These are phyloP conservation scores for Elongisporangium undulatum DNA, from an alignment of 352 stramenopile genomes.

Conservation along the genomic window DNA sequence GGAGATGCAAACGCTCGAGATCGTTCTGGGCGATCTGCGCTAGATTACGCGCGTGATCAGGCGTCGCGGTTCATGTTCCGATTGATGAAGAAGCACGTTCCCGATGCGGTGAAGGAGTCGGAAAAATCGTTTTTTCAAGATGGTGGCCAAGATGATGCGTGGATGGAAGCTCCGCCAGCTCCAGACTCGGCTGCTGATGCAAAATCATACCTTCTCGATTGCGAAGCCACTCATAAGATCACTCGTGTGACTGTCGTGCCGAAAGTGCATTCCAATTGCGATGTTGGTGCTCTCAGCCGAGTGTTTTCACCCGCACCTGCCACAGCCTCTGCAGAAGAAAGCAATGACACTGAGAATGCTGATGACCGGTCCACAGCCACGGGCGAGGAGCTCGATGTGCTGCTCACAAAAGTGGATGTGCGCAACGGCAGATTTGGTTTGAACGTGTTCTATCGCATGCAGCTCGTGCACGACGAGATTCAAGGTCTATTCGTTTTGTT, in stretches of 20 bases:
- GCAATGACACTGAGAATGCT: constrained; percentile 1
- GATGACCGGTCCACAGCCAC: constrained; percentile 14
- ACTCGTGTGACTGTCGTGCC: constrained; percentile 33
- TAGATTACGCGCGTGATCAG: constrained; percentile 58
- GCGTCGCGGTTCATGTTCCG: constrained; percentile 51
- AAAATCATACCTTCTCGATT: constrained; percentile 38
- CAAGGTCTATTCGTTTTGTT: constrained; percentile 72
- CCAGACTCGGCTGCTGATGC: constrained; percentile 50
- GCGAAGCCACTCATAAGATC: constrained; percentile 54
- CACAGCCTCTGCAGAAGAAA: constrained; percentile 3
- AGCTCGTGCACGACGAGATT: constrained; percentile 66
- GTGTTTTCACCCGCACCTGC: constrained; percentile 13
- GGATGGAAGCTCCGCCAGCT: constrained; percentile 4
- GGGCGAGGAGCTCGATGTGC: constrained; percentile 43
- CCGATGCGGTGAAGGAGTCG: constrained; percentile 15
- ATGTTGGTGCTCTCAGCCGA: constrained; percentile 48
- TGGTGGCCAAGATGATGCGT: not conserved
- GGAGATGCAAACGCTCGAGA: constrained; percentile 33
- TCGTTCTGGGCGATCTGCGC: constrained; percentile 21
- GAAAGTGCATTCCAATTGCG: constrained; percentile 46
- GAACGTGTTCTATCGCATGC: constrained; percentile 75
- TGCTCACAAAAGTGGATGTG: constrained; percentile 76
- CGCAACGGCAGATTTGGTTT: constrained; percentile 63
- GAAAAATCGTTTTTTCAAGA: constrained; percentile 27
- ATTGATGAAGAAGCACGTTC: constrained; percentile 34